phyloP scores from a whole-genome alignment of 441 rosid species.

The Adansonia grandidieri region DNA sequence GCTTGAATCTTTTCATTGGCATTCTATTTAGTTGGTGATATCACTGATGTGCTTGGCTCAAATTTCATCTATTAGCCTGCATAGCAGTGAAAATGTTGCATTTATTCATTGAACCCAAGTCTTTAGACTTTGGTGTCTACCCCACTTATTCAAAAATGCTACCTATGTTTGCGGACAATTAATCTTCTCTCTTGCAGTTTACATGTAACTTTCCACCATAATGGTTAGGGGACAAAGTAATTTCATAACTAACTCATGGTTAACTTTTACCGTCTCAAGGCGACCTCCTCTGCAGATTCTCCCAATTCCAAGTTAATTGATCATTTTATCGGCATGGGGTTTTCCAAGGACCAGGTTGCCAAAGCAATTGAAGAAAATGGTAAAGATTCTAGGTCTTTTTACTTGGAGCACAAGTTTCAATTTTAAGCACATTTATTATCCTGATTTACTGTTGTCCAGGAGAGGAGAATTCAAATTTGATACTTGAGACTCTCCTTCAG shows the following conservation, averaged over 20 bases:
- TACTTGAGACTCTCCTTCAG: slow-evolving; percentile 67
- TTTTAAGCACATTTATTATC: slow-evolving; percentile 28
- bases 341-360: slow-evolving; percentile 53
- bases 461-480: slow-evolving; percentile 53
- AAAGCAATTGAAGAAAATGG: slow-evolving; percentile 72
- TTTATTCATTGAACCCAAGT: not conserved
- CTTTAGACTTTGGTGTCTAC: not conserved
- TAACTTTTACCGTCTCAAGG: slow-evolving; percentile 39
- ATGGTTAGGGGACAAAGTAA: not conserved
- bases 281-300: slow-evolving; percentile 50
- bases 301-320: slow-evolving; percentile 52
- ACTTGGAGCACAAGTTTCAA: slow-evolving; percentile 8
- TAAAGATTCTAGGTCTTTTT: slow-evolving; percentile 32
- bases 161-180: not conserved
- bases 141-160: not conserved
- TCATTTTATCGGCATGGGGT: slow-evolving; percentile 73
- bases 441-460: slow-evolving; percentile 49
- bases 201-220: not conserved
- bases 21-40: not conserved
- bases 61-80: not conserved
- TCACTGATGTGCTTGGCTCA: not conserved
- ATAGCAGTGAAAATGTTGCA: not conserved
- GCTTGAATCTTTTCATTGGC: not conserved
- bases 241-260: slow-evolving; percentile 23
- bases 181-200: not conserved